A percentile compares a stretch with the other conserved stretches of the same genome.
Conservation (phyloP, 208 protist genomes). For the Trypanosoma scelopori region DNA sequence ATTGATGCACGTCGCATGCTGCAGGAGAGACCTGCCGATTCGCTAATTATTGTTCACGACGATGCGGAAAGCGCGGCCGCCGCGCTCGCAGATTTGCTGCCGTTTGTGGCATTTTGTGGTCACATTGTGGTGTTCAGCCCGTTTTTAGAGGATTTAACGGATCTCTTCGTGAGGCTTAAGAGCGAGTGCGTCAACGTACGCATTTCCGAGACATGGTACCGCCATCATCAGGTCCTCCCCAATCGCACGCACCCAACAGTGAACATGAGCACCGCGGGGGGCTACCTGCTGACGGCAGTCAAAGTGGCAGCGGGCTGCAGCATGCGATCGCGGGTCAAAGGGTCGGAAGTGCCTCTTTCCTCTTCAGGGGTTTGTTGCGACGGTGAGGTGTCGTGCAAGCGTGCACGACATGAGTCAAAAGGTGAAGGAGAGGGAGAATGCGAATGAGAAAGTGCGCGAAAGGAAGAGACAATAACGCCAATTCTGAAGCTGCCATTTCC, state of each 20-base stretch:
- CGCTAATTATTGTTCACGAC: slow-evolving; percentile 71
- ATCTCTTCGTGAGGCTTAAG: slow-evolving; percentile 60
- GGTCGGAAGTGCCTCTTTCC: not conserved
- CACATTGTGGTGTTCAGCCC: slow-evolving; percentile 88
- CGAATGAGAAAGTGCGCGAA: not conserved
- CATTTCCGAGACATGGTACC: slow-evolving; percentile 92
- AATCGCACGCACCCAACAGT: slow-evolving; percentile 93
- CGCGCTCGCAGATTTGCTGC: slow-evolving; percentile 59
- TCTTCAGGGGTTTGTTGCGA: not conserved
- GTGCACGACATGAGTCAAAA: not conserved
- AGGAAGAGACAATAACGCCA: not conserved
- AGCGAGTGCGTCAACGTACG: slow-evolving; percentile 79
- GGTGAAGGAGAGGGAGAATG: not conserved
- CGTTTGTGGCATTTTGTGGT: slow-evolving; percentile 72
- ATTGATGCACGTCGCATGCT: slow-evolving; percentile 60
- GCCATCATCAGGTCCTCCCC: slow-evolving; percentile 92
- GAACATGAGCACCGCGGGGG: slow-evolving; percentile 90
- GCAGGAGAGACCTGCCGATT: slow-evolving; percentile 56
- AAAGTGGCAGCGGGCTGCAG: slow-evolving; percentile 53
- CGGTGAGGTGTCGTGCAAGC: not conserved
- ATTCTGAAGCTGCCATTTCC: too few relatives aligned
- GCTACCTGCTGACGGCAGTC: slow-evolving; percentile 91
- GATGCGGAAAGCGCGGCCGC: slow-evolving; percentile 27
- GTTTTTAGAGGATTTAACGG: slow-evolving; percentile 78
- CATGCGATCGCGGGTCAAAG: slow-evolving; percentile 22